phyloP scores from a whole-genome alignment of 345 rosid genomes.

The Angophora floribunda region DNA sequence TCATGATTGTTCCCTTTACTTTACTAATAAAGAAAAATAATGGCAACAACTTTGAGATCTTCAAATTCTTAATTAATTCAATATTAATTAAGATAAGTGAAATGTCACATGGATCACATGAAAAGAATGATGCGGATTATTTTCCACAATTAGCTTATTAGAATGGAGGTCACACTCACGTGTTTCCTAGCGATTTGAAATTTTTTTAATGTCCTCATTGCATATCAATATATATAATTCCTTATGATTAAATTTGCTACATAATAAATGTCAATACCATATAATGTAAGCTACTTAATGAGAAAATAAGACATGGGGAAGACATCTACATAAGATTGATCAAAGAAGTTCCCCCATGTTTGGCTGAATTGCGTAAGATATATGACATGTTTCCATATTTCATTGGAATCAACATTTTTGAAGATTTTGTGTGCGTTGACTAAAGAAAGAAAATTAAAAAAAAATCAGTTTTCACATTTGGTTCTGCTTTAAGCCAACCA shows the following conservation, averaged over 20 bases:
- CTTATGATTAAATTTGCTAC: not conserved
- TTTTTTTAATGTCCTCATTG: not conserved
- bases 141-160: not conserved
- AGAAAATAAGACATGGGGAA: not conserved
- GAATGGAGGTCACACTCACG: not conserved
- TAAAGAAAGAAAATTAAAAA: not conserved
- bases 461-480: not conserved
- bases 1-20: not conserved
- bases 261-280: not conserved
- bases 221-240: not conserved
- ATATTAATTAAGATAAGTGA: not conserved
- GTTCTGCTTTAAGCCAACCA: not conserved
- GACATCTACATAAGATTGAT: not conserved
- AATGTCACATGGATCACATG: not conserved
- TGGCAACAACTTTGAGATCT: not conserved
- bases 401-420: not conserved
- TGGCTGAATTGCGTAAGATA: not conserved
- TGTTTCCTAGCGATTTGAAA: not conserved
- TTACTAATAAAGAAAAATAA: not conserved
- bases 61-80: not conserved
- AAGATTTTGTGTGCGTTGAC: not conserved
- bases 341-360: not conserved
- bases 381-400: not conserved
- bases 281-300: not conserved
- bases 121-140: not conserved